Base-by-base conservation (phyloP, 2,329 filamentous ascomycete genomes). In the Stemphylium beticola region DNA sequence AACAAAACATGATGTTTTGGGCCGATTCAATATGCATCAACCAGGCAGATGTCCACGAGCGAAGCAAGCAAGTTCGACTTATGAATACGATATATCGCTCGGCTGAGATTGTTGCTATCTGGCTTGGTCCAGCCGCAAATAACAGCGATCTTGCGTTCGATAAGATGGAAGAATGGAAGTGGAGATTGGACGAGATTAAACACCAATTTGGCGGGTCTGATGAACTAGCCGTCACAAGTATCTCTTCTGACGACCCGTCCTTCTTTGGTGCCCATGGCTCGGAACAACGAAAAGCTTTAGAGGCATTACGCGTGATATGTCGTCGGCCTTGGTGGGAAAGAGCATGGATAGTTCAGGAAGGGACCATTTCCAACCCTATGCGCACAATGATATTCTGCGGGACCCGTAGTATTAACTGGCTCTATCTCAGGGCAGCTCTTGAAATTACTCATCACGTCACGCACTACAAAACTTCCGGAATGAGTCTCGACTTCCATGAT, bases 51-150 rank as follows among this genome's bases (percentile, higher is more conserved):
- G 24, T 57, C 5, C 12, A 40, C 22, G 48, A 57, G 39, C 43
- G 53, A 22, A 29, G 42, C 38, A 48, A 18, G 11, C 39, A 46
- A 40, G 33, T 58, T 7, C 52, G 52, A 4, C 46, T 55, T 14
- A 55, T 58, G 56, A 53, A 58, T 34, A 46, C 41, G 29, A 57
- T 57, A 29, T 62, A 57, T 26, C 33, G 56, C n/a, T 32, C 34
- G 22, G 56, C 56, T 5, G 46, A 57, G 14, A 32, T 31, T 32
- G 53, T 59, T 1, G 38, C 38, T 6, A 48, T 57, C 11, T 61
- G 58, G 53, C 53, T 53, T 51, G 55, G 26, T 7, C 39, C 38
- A 11, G 45, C 49, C 5, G 44, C 37, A 32, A 24, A 57, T 33
- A 38, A 49, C 6, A 57, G 53, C 43, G 49, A 60, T 29, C 26